Conservation (phyloP, 306 rosid genomes). For the Albizia julibrissin region DNA sequence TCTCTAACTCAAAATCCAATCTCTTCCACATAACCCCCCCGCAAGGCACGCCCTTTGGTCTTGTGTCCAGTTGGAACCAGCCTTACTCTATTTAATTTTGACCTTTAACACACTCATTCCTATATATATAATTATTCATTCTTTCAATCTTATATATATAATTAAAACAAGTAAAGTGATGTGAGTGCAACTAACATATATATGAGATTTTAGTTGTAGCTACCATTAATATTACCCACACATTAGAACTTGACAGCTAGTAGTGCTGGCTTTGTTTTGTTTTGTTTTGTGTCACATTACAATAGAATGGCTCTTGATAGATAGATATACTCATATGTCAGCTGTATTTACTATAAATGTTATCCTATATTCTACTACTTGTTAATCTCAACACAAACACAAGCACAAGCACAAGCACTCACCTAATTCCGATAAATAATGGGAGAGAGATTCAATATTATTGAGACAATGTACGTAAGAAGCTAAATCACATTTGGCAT, state of each 20-base stretch:
- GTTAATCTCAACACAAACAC: not conserved
- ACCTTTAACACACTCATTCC: not conserved
- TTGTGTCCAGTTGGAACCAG: not conserved
- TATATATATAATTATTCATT: no score
- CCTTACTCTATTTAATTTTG: not conserved
- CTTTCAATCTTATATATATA: no score
- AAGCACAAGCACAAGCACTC: no score
- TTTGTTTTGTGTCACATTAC: not conserved
- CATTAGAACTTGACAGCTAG: not conserved
- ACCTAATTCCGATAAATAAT: not conserved
- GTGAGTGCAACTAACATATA: not conserved
- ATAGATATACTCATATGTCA: no score
- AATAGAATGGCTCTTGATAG: not conserved
- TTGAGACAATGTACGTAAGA: not conserved
- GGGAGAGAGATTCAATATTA: not conserved
- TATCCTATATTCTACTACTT: not conserved
- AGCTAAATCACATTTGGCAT: constrained; percentile 31
- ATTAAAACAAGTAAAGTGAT: not conserved
- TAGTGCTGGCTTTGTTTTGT: not conserved
- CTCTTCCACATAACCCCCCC: not conserved
- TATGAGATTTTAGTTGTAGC: not conserved
- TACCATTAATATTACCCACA: not conserved
- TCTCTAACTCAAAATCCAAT: not conserved
- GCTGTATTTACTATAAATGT: not conserved
- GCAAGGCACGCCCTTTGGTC: not conserved